These are phyloP conservation scores for Ceratobasidium sp. DNA, from an alignment of 1,284 basidiomycete genomes.

Conservation along the genomic window DNA sequence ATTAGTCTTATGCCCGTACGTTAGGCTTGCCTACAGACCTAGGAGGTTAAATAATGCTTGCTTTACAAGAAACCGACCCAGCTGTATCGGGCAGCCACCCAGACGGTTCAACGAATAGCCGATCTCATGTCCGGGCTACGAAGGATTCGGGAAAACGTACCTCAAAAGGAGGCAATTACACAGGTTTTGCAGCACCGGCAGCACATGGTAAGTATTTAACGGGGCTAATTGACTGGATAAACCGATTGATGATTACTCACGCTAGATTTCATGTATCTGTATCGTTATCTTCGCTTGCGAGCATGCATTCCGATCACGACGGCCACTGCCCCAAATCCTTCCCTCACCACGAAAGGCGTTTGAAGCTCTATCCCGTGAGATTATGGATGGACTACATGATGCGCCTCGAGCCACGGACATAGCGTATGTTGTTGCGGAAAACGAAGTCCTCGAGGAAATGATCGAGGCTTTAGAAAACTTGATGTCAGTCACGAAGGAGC, in stretches of 20 bases:
- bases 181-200: conserved; percentile 63
- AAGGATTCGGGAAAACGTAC: conserved; percentile 66
- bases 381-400: conserved; percentile 31
- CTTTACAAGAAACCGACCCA: conserved; percentile 66
- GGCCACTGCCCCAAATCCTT: conserved; percentile 67
- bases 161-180: conserved; percentile 61
- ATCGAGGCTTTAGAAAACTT: conserved; percentile 64
- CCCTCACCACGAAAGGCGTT: conserved; percentile 65
- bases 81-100: conserved; percentile 61
- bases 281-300: conserved; percentile 66
- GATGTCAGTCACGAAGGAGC: conserved; percentile 59
- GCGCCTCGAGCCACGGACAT: conserved; percentile 40
- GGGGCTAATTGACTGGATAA: not conserved
- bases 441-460: conserved; percentile 62
- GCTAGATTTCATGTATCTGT: conserved; percentile 64
- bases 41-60: not conserved
- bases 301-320: conserved; percentile 64
- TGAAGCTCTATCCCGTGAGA: conserved; percentile 57
- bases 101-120: conserved; percentile 61
- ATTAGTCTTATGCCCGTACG: conserved; percentile 66
- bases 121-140: conserved; percentile 65
- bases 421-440: conserved; percentile 58
- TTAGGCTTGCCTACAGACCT: conserved; percentile 3
- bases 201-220: conserved; percentile 60
- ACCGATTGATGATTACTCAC: not conserved